Evolutionary conservation across 2,329 filamentous ascomycete genomes (phyloP), one percentile per base, ranked within the genome.

Genomic region (Ophiosphaerella korrae): DNA sequence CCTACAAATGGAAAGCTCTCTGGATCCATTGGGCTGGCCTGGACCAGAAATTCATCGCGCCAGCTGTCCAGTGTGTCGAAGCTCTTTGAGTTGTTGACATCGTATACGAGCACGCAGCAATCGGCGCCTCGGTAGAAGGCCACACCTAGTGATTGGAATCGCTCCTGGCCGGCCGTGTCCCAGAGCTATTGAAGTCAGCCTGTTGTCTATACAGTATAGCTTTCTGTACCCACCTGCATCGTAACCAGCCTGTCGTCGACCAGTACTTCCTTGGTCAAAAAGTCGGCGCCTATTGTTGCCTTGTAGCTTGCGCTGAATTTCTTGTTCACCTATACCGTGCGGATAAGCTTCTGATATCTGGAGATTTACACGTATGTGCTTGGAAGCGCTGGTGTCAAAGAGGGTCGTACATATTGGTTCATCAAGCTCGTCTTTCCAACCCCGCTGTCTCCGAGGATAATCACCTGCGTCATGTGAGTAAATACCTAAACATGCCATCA

Each of bases 281-380:
- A 99, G 77, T 99, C 94, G 74, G 94, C 94, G 63, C 94, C 94
- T 74, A 99, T 99, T 39, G 94, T 99, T 53, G 94, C 94, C 81
- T 99, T 99, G 86, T 99, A 99, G 81, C 92, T 97, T 64, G 92
- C 93, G 75, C 92, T 97, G 82, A 99, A 99, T 77, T 99, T 97
- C 82, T 99, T 99, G 83, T 99, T 99, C 84, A 99, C 93, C 93
- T 97, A 64, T 35, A 21, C 13, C 13, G 5, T 2, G n/a, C 16
- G 47, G 47, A 45, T 66, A 32, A 67, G 62, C 52, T 12, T 33
- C n/a, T 29, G 26, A 29, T 29, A 7, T 29, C 11, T 8, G 2
- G 26, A 7, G 11, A 6, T 29, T 2, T 5, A n/a, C 14, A 23
- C 26, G 44, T 12, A 24, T 6, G 5, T 21, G 13, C 5, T 37